Evolutionary conservation across 768 basidiomycete species (phyloP).

Genomic region (Leccinum longicurvipes): DNA sequence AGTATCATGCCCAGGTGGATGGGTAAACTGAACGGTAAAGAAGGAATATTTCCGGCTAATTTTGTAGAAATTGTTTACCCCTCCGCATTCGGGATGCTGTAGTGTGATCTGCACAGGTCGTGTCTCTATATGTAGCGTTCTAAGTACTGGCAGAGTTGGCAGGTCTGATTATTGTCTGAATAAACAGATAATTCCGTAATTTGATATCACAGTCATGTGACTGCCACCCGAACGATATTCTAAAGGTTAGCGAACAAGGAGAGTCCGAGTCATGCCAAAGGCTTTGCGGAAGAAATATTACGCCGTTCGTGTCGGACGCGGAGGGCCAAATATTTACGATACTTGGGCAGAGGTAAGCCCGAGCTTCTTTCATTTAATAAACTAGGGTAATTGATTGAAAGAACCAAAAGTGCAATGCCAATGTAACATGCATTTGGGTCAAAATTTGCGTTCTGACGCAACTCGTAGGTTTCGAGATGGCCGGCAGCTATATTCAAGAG

Average conservation of each 20-base stretch:
- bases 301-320: slow-evolving; percentile 56
- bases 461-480: slow-evolving; percentile 48
- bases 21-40: slow-evolving; percentile 55
- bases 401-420: slow-evolving; percentile 42
- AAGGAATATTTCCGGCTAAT: slow-evolving; percentile 81
- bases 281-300: slow-evolving; percentile 46
- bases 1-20: slow-evolving; percentile 56
- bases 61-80: slow-evolving; percentile 64
- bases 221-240: too few species aligned
- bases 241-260: too few species aligned
- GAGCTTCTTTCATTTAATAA: not conserved
- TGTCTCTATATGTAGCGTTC: slow-evolving; percentile 2
- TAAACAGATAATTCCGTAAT: too few species aligned
- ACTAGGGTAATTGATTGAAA: not conserved
- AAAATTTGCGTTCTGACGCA: not conserved
- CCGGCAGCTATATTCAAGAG: slow-evolving; percentile 52
- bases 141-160: not conserved
- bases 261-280: slow-evolving; percentile 28
- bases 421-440: slow-evolving; percentile 29
- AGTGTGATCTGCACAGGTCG: slow-evolving; percentile 1
- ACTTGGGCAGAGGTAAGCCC: slow-evolving; percentile 58
- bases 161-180: too few species aligned
- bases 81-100: not conserved
- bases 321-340: slow-evolving; percentile 54
- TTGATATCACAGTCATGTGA: not conserved